Evolutionary conservation across 2,329 filamentous ascomycete genomes (phyloP), one percentile per base, ranked within the genome.

Genomic region (Pestalotiopsis sp.): DNA sequence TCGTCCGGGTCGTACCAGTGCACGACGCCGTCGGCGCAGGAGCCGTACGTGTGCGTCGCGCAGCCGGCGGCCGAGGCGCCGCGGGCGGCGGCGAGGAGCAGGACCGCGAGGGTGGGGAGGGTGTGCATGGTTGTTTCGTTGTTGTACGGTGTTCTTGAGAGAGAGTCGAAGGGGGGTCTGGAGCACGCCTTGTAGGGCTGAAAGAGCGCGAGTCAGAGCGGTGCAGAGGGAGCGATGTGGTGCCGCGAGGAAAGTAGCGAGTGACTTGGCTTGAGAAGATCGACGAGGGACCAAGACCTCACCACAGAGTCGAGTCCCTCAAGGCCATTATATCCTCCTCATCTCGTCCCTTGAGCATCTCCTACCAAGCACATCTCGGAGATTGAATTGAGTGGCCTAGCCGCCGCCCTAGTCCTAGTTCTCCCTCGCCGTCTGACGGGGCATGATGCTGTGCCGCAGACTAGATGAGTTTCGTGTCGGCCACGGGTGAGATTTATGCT

Each of bases 1-100:
- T 64, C 38, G 25, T 64, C 61, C 2, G 61, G 61, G 25, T 64
- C 61, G 39, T 64, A 64, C 61, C 61, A 64, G 61, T 64, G 61
- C 61, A 38, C 39, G 3, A 64, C 52, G 61, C 38, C 61, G 25
- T 64, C 61, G 14, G 38, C 38, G 41, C 61, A 64, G 61, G 23
- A 12, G 39, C 61, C 61, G 25, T 41, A 64, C n/a, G 61, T 64
- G 23, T 64, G 61, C n/a, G 61, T 64, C 38, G 61, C 36, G 39
- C 61, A 64, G 11, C 61, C 36, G 1, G 25, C 61, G 1, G 61
- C 61, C 9, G 45, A 31, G 61, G 20, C 61, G 61, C 61, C 20
- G 36, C 41, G n/a, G n/a, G 61, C 61, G 1, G 61, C 61, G 12
- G 20, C 20, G 2, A 64, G 61, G 17, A 64, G 20, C 11, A 64